Base-by-base conservation (phyloP, 306 rosid species). In the Quillaja saponaria region DNA sequence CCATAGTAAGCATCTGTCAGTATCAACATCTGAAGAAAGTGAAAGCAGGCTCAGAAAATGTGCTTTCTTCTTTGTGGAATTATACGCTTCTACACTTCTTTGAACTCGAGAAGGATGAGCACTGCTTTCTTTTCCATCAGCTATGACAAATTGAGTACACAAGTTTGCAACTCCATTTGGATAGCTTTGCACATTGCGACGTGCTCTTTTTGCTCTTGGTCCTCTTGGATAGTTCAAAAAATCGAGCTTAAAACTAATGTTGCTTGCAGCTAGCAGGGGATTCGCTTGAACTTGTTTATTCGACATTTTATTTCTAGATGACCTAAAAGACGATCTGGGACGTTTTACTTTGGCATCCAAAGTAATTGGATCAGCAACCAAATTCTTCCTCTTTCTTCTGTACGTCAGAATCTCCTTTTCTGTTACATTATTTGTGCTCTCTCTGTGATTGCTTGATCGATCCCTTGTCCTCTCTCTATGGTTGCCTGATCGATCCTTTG, bases 161-260 rank as follows among this genome's bases (percentile, higher is more conserved):
- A 50, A 18, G 57, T 35, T 38, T 35, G 34, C 37, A 35, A 68
- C 51, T 60, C 49, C 71, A 69, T 47, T 19, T 25, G 67, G 67
- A 80, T 57, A 61, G 15, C 59, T 72, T 45, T n/a, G 68, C 21
- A 39, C 56, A 51, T 56, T 61, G 41, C 66, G 66, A 53, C 69
- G 51, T 67, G 82, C 85, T 80, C 96, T 74, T 73, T 81, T 87
- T 66, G 95, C 74, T 67, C 83, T 78, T 18, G 87, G 79, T 55
- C 95, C 63, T 68, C 72, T 78, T 10, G 91, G 83, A 69, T 70
- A 82, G 67, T 55, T 20, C 85, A 81, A 77, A 49, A 59, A 53
- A 37, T 58, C 71, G 10, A 67, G 72, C 15, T 64, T 72, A 46
- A 72, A 70, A 74, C 56, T 15, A 60, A 58, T 69, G 72, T 58